phyloP scores from a whole-genome alignment of 495 filamentous ascomycete genomes.

The Friedmanniomyces simplex region DNA sequence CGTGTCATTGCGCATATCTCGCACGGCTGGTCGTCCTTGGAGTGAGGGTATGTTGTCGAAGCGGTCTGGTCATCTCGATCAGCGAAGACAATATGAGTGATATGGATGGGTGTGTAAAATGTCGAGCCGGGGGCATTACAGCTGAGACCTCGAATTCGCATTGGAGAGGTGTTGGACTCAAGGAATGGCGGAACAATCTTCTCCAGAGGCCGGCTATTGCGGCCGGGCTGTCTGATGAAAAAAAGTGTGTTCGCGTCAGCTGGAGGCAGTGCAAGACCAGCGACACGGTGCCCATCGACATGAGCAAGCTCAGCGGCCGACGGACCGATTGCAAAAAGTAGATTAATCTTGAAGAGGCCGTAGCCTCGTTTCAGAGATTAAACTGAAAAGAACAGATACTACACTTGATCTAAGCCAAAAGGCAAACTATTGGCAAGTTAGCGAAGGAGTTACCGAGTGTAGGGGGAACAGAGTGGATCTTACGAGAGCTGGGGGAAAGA shows the following conservation, averaged over 20 bases:
- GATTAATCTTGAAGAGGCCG: conserved; percentile 26
- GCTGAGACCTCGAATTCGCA: too few relatives aligned
- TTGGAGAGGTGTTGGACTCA: too few relatives aligned
- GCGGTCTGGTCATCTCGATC: not conserved
- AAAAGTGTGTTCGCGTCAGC: conserved; percentile 61
- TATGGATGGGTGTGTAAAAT: too few relatives aligned
- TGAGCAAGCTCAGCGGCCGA: conserved; percentile 74
- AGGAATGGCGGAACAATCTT: not conserved
- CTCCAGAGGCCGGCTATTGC: conserved; percentile 8
- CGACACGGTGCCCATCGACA: conserved; percentile 64
- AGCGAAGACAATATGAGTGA: too few relatives aligned
- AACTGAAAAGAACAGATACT: conserved; percentile 27
- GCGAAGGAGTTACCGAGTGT: not conserved
- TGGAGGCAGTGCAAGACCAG: conserved; percentile 80
- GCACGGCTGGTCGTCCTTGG: not conserved
- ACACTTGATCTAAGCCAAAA: conserved; percentile 26
- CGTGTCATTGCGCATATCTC: not conserved
- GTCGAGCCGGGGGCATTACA: too few relatives aligned
- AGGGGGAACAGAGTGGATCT: not conserved
- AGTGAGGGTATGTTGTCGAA: not conserved
- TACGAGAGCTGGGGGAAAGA: conserved; percentile 5
- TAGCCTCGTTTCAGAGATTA: conserved; percentile 21
- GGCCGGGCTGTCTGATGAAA: conserved; percentile 25
- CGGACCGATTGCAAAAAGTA: conserved; percentile 39
- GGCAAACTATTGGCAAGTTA: conserved; percentile 8